Base-by-base conservation (phyloP, 2,329 filamentous ascomycete species). In the Xenoacremonium recifei region DNA sequence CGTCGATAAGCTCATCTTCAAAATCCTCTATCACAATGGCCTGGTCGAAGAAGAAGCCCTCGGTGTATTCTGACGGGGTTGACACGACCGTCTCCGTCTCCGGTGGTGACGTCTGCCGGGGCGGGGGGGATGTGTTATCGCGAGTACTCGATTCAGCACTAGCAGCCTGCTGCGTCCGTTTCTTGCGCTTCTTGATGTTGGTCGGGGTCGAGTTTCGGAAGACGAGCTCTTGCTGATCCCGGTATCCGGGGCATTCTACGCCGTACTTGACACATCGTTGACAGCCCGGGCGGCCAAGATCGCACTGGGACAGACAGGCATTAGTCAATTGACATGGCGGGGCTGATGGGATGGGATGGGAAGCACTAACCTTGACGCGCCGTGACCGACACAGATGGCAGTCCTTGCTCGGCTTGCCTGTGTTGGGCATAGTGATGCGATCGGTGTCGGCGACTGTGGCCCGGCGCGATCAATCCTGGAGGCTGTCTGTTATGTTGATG, bases 241-340 rank as follows among this genome's bases (percentile, higher is more conserved):
- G 60, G 40, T 70, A 70, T 3, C 67, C 67, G 1, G 67, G 67
- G 16, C 67, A 70, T 15, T 60, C 54, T 21, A 54, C 55, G 32
- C 67, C 67, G 46, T 70, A 70, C 44, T 69, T 70, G 56, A 61
- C 56, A 49, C 67, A 70, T 54, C 67, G 56, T 39, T 65, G 60
- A 40, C 67, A 70, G 6, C 56, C 55, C 4, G 67, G 67, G n/a
- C 63, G 63, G 13, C 37, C 60, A 13, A 70, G 64, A 44, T 70
- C 67, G 41, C 67, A 70, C 67, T 70, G 37, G n/a, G 40, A 15
- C 15, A 2, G 21, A 30, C n/a, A n/a, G n/a, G 11, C 17, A 21
- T 25, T 35, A 31, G 12, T 30, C 35, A n/a, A 10, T 40, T 20
- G 31, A 31, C 21, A 18, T 30, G 21, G 37, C 18, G 17, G 36